Evolutionary conservation across 495 filamentous ascomycete genomes (phyloP).

Genomic region (Daldinia caldariorum): DNA sequence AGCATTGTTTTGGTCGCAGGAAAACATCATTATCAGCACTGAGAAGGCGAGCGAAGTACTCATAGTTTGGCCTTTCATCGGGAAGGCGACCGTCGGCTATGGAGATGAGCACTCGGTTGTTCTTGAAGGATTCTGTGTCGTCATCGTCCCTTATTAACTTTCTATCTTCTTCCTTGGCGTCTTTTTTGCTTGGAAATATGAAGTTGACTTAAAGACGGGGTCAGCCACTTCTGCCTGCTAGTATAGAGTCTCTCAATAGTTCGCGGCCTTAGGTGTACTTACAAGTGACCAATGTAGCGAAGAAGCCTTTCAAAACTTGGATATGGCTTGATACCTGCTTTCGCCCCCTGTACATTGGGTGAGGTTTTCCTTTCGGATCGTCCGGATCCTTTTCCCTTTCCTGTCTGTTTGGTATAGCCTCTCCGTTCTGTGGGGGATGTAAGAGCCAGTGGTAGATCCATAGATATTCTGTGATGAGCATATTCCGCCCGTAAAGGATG

Average conservation of each 20-base stretch:
- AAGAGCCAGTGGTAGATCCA: conserved; percentile 61
- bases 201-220: conserved; percentile 53
- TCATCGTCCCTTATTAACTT: conserved; percentile 51
- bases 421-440: conserved; percentile 50
- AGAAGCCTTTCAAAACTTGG: conserved; percentile 90
- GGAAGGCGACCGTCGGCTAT: conserved; percentile 59
- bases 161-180: conserved; percentile 44
- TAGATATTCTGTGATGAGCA: conserved; percentile 87
- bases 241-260: neutral
- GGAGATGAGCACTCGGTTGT: conserved; percentile 62
- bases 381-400: conserved; percentile 62
- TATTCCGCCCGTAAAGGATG: conserved; percentile 85
- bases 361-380: conserved; percentile 41
- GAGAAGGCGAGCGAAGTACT: conserved; percentile 58
- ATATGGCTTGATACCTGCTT: conserved; percentile 98
- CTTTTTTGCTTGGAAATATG: conserved; percentile 54
- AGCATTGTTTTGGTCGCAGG: conserved; percentile 55
- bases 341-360: conserved; percentile 56
- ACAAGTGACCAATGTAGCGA: conserved; percentile 58
- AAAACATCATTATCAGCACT: conserved; percentile 53
- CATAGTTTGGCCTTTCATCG: conserved; percentile 61
- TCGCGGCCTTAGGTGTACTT: conserved; percentile 21
- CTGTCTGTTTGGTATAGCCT: conserved; percentile 63
- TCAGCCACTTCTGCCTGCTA: conserved; percentile 11
- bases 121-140: conserved; percentile 61